Evolutionary conservation across 805 yeast genomes (phyloP), one percentile per base, ranked within the genome.

Genomic region (Zygoascus tannicola): DNA sequence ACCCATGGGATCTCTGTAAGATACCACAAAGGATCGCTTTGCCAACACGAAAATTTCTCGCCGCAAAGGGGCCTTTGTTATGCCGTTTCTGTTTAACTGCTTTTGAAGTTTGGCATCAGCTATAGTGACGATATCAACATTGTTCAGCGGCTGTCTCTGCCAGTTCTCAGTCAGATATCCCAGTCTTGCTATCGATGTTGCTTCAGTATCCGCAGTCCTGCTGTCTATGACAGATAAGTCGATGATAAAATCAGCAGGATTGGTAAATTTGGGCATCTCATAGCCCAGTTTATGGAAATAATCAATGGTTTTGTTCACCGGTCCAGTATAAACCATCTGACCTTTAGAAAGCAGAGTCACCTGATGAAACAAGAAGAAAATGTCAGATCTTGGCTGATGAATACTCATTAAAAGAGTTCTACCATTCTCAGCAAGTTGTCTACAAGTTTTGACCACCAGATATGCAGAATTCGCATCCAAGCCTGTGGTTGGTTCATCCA

Each of bases 401-500:
- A 85, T 81, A 41, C 87, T 80, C 60, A 84, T 65, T 2, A 85
- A 70, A 20, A 86, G 71, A 0, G 92, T 81, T 45, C 85, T 75
- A 0, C 90, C 88, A 12, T 64, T 60, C 36, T 57, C 57, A 0
- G 84, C 78, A 30, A 81, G 65, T 45, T 73, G 69, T 50, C 76
- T 74, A 44, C 86, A 68, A 0, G 85, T 75, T 37, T 71, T 65
- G 14, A 85, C 73, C 30, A 85, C 66, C 44, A 78, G 64, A 50
- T 70, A 74, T 0, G 95, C 88, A 10, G 87, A 78, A 48, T 76
- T 78, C 4, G 94, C 79, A 60, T 85, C 95, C 28, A 85, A 63
- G 0, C 95, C 94, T 0, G 95, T 85, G 1, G 95, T 85, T 4
- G 95, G 94, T 54, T 85, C 95, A 59, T 85, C 95, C 35, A 85